Conservation (phyloP, 176 grass and related monocot species). For the Otatea glauca region DNA sequence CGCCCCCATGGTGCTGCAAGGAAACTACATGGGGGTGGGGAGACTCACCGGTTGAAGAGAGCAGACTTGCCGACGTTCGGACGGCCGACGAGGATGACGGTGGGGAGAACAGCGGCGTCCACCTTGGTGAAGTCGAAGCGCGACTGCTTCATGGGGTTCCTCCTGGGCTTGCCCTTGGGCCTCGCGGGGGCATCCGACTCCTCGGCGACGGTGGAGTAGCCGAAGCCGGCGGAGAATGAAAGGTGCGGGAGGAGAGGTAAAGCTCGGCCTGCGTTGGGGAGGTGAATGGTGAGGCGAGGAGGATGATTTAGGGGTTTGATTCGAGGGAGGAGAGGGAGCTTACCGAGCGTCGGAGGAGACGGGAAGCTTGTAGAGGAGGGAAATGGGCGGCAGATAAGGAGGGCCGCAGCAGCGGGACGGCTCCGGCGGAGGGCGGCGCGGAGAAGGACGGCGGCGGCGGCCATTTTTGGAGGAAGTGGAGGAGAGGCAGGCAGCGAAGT, state of each 20-base stretch:
- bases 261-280: constrained; percentile 30
- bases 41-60: constrained; percentile 83
- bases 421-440: constrained; percentile 46
- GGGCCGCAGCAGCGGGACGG: neutral
- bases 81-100: constrained; percentile 88
- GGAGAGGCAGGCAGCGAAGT: neutral
- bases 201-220: constrained; percentile 14
- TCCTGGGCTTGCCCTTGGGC: constrained; percentile 59
- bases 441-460: constrained; percentile 30
- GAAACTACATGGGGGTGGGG: neutral
- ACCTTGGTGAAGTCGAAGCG: constrained; percentile 87
- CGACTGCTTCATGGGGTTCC: constrained; percentile 67
- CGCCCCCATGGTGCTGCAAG: neutral
- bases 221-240: neutral
- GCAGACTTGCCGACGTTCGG: constrained; percentile 98
- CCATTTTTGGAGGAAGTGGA: constrained; percentile 30
- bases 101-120: constrained; percentile 75
- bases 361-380: neutral
- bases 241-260: constrained; percentile 14
- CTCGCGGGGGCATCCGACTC: constrained; percentile 5
- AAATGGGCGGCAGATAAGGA: constrained; percentile 6
- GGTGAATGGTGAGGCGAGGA: constrained; percentile 27
- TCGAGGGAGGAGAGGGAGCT: neutral
- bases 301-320: constrained; percentile 38
- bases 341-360: constrained; percentile 1